These are phyloP conservation scores for Neonectria magnoliae DNA, from an alignment of 2,329 filamentous ascomycete genomes.

Conservation along the genomic window DNA sequence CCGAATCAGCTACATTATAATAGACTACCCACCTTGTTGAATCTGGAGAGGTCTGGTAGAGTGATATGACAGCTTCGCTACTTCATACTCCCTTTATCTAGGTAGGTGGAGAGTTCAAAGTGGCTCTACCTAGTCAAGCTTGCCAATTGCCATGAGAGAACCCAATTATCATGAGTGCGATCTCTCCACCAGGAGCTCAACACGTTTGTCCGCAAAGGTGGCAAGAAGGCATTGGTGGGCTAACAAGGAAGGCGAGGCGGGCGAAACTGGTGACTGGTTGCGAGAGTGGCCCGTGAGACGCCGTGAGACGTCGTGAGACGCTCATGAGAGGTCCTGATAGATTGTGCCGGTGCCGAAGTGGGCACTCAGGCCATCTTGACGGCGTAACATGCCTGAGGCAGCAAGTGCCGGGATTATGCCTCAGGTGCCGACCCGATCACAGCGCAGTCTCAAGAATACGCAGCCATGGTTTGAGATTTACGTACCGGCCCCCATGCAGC, in stretches of 20 bases:
- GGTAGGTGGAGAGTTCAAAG: neutral
- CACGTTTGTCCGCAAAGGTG: constrained; percentile 17
- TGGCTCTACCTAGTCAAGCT: neutral
- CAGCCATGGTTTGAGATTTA: constrained; percentile 38
- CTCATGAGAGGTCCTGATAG: constrained; percentile 25
- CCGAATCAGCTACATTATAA: neutral
- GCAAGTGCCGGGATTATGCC: constrained; percentile 26
- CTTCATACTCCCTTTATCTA: neutral
- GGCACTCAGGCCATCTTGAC: constrained; percentile 35
- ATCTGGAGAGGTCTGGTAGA: neutral
- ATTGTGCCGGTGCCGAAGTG: constrained; percentile 21
- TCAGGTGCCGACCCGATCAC: constrained; percentile 27
- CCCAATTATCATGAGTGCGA: constrained; percentile 1
- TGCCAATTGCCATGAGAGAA: neutral
- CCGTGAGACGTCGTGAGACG: constrained; percentile 7
- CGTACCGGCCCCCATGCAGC: constrained; percentile 21
- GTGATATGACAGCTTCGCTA: neutral
- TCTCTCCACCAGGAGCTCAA: constrained; percentile 12
- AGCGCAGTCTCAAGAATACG: constrained; percentile 32
- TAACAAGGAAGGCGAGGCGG: constrained; percentile 9
- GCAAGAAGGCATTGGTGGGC: neutral
- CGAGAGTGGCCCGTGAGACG: constrained; percentile 17
- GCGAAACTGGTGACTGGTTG: constrained; percentile 3
- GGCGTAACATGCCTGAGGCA: constrained; percentile 46
- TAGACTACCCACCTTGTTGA: neutral